Percentiles rank a stretch among this genome's conserved stretches.
These are phyloP conservation scores for Boletus chippewaensis DNA, from an alignment of 1,284 basidiomycete genomes.

Conservation along the genomic window DNA sequence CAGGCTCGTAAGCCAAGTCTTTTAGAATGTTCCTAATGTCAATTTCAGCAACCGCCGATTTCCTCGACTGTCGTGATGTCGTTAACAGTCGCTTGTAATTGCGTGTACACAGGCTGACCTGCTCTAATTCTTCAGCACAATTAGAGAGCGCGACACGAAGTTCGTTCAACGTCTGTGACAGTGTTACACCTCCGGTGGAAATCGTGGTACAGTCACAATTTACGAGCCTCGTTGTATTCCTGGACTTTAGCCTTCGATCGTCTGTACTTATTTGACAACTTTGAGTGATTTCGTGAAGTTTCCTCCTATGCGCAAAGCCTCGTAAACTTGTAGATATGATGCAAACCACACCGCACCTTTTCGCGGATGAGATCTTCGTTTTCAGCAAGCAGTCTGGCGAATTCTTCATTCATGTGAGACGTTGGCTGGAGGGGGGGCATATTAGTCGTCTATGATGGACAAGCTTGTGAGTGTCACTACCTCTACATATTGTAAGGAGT, in stretches of 20 bases:
- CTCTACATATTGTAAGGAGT: conserved; percentile 4
- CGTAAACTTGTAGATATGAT: neutral
- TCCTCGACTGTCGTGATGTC: conserved; percentile 10
- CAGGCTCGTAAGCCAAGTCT: conserved; percentile 8
- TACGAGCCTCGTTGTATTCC: conserved; percentile 21
- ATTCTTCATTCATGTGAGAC: conserved; percentile 8
- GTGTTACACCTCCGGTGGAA: conserved; percentile 1
- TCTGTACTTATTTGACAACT: conserved; percentile 22
- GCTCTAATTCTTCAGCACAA: conserved; percentile 21
- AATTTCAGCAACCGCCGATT: conserved; percentile 13
- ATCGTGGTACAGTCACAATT: neutral
- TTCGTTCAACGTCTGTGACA: conserved; percentile 17
- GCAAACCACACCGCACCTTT: conserved; percentile 13
- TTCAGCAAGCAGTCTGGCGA: conserved; percentile 13
- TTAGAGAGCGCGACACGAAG: conserved; percentile 17
- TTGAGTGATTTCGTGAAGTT: conserved; percentile 7
- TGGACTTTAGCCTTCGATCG: conserved; percentile 15
- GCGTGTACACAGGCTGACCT: conserved; percentile 7
- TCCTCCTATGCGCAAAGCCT: conserved; percentile 10
- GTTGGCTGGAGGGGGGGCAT: conserved; percentile 6
- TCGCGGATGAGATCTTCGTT: conserved; percentile 14
- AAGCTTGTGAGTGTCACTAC: neutral
- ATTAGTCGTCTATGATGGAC: conserved; percentile 3
- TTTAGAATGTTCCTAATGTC: conserved; percentile 11
- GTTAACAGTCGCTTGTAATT: conserved; percentile 1